Evolutionary conservation across 257 asterid species (phyloP), one percentile per base, ranked within the genome.

Genomic region (Anisodus tanguticus): DNA sequence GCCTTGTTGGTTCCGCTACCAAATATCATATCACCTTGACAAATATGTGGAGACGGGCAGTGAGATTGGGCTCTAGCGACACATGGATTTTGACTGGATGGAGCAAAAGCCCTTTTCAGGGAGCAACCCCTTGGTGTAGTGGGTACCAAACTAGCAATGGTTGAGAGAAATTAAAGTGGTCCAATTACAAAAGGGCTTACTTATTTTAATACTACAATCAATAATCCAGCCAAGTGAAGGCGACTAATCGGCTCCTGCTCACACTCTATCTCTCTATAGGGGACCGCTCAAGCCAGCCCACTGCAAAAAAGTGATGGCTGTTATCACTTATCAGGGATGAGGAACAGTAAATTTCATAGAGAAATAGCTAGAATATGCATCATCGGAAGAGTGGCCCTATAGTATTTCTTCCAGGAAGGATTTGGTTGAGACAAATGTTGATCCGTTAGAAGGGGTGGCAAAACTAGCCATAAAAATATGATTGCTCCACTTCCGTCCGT

Each of bases 251-350:
- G 55, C 8, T 70, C 35, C 55, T 70, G 35, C 37, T 22, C 9
- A 2, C 17, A 55, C 8, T 55, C 60, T 22, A 16, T 13, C 60
- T 13, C 60, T 58, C 26, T 9, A 49, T 22, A 49, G 81, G 81
- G 81, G 81, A 74, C 81, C 81, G 62, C 60, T 49, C 62, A 74
- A 74, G 57, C 81, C 45, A 49, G 19, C 81, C 80, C 60, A 74
- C 49, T 74, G 60, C 79, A 5, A 74, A 19, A 49, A 71, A 71
- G 15, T n/a, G 3, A 45, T 9, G 58, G 58, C 43, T 71, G 79
- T 45, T 71, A 70, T 8, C 72, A 15, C 0, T 0, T 45, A 45
- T 6, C 58, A 15, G 12, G 1, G 60, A 74, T 47, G 10, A 49
- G 13, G 19, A 49, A 51, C 39, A 22, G 22, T 74, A 49, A 74